Conservation (phyloP, 306 rosid species). For the Abrus pulchellus region DNA sequence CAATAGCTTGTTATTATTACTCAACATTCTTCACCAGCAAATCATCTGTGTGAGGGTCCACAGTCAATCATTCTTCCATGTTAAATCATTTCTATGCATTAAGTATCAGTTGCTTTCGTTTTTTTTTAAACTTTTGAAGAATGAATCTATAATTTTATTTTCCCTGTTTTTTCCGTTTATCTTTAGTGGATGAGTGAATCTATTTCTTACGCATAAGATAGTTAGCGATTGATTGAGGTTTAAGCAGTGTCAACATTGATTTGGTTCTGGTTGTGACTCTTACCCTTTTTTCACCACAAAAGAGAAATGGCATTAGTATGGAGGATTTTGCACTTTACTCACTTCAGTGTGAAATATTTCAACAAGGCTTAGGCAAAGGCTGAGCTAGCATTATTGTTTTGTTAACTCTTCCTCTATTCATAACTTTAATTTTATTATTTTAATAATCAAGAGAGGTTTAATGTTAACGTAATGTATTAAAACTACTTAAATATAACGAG, state of each 20-base stretch:
- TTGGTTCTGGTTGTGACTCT: slow-evolving; percentile 49
- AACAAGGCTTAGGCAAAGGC: neutral
- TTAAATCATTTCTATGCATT: slow-evolving; percentile 21
- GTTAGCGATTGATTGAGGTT: slow-evolving; percentile 39
- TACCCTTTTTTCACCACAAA: slow-evolving; percentile 10
- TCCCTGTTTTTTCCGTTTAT: neutral
- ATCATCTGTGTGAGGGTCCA: slow-evolving; percentile 46
- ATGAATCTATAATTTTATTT: neutral
- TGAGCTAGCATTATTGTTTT: too few relatives aligned
- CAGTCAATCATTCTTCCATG: slow-evolving; percentile 36
- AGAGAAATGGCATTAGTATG: neutral
- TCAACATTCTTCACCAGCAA: slow-evolving; percentile 58
- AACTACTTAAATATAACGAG: too few relatives aligned
- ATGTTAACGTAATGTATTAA: too few relatives aligned
- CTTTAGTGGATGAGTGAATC: slow-evolving; percentile 13
- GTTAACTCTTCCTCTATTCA: too few relatives aligned
- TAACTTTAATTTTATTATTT: too few relatives aligned
- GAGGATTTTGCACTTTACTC: slow-evolving; percentile 29
- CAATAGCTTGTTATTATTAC: slow-evolving; percentile 52
- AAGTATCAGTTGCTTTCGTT: neutral
- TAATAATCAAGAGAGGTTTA: too few relatives aligned
- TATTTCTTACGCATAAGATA: neutral
- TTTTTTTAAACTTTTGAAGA: neutral
- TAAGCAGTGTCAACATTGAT: slow-evolving; percentile 45
- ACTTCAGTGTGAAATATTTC: neutral